Evolutionary conservation across 805 yeast species (phyloP).

Genomic region (Pichia occidentalis): DNA sequence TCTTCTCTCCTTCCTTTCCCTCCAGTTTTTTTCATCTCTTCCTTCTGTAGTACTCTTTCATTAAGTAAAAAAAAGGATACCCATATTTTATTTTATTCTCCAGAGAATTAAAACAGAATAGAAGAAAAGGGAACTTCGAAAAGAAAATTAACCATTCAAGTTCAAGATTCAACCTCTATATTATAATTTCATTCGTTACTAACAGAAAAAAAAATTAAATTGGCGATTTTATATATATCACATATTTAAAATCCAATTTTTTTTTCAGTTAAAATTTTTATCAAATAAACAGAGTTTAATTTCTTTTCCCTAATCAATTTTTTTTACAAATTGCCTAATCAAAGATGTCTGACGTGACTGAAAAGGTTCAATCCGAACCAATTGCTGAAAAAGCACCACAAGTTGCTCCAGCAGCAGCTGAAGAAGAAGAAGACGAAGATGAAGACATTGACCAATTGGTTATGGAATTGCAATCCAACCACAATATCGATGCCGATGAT

Average conservation of each 20-base stretch:
- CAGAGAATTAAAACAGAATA: too few relatives aligned
- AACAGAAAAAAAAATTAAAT: too few relatives aligned
- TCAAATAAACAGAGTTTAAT: too few relatives aligned
- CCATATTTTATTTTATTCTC: slow-evolving; percentile 3
- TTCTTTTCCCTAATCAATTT: too few relatives aligned
- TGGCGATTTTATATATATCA: too few relatives aligned
- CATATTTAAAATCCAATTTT: too few relatives aligned
- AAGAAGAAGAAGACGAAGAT: slow-evolving; percentile 41
- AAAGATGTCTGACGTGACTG: slow-evolving; percentile 12
- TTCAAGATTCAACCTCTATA: too few relatives aligned
- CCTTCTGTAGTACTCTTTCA: slow-evolving; percentile 4
- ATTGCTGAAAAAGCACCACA: slow-evolving; percentile 49
- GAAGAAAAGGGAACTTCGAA: too few relatives aligned
- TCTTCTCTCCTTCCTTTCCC: not conserved
- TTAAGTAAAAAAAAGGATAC: slow-evolving; percentile 5
- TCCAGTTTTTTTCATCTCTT: not conserved
- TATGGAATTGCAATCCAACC: slow-evolving; percentile 71
- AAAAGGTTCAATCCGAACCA: slow-evolving; percentile 16
- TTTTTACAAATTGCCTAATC: not conserved
- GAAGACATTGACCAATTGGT: slow-evolving; percentile 63
- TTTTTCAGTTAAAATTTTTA: too few relatives aligned
- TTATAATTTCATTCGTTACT: slow-evolving; percentile 4
- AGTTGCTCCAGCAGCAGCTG: slow-evolving; percentile 38
- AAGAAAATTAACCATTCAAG: too few relatives aligned
- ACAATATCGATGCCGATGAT: slow-evolving; percentile 40